Percentiles rank a stretch among this genome's conserved stretches.
Conservation (phyloP, 179 eudicot genomes). For the Monotropa hypopitys region DNA sequence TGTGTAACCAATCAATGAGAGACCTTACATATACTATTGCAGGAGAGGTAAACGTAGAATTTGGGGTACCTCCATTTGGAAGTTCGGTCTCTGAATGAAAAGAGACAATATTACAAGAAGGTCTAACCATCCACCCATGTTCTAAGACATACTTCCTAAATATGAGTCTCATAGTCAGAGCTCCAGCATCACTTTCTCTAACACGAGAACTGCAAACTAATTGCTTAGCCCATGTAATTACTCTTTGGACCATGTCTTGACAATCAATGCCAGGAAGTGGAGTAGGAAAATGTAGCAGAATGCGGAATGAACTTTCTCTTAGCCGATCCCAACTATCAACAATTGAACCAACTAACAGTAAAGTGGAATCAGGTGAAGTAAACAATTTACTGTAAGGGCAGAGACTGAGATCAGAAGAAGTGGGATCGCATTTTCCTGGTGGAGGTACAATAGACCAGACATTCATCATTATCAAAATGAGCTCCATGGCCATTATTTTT, state of each 20-base stretch:
- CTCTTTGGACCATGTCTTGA: constrained; percentile 39
- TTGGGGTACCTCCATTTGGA: constrained; percentile 24
- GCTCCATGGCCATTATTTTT: constrained; percentile 96
- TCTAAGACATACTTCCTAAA: constrained; percentile 78
- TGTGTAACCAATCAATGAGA: constrained; percentile 69
- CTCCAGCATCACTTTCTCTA: constrained; percentile 98
- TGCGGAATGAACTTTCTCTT: constrained; percentile 74
- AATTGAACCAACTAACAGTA: constrained; percentile 80
- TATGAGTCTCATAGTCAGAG: constrained; percentile 70
- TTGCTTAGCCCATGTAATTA: constrained; percentile 72
- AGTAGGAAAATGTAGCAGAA: constrained; percentile 64
- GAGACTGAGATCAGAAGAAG: constrained; percentile 28
- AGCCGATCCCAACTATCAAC: constrained; percentile 98
- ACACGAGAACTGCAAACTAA: constrained; percentile 95
- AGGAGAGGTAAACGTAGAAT: constrained; percentile 27
- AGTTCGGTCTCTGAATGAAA: constrained; percentile 18
- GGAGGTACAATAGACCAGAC: constrained; percentile 66
- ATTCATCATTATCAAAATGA: constrained; percentile 62
- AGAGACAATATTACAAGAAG: constrained; percentile 35
- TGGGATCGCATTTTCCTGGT: constrained; percentile 19
- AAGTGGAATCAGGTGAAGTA: constrained; percentile 65
- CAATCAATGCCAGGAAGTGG: constrained; percentile 78
- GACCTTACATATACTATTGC: constrained; percentile 51
- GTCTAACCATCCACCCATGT: constrained; percentile 63
- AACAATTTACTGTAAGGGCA: constrained; percentile 57